phyloP scores from a whole-genome alignment of 2,329 filamentous ascomycete species.

The Biscogniauxia mediterranea region DNA sequence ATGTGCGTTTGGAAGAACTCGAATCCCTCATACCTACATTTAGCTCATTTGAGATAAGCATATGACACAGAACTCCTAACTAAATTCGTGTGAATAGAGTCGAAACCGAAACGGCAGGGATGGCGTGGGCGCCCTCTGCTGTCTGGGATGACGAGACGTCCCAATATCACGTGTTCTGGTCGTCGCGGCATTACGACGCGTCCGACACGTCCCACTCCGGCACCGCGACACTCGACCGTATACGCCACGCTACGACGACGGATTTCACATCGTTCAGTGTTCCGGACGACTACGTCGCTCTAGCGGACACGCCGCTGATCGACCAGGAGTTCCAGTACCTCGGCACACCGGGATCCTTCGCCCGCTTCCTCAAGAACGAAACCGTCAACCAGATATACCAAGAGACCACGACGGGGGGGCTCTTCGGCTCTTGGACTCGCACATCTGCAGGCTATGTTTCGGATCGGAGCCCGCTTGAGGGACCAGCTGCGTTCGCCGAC shows the following conservation, averaged over 20 bases:
- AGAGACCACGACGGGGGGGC: slow-evolving; percentile 42
- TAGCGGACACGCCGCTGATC: slow-evolving; percentile 43
- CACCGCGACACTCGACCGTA: slow-evolving; percentile 37
- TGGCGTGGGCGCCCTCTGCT: slow-evolving; percentile 39
- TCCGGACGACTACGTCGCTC: slow-evolving; percentile 44
- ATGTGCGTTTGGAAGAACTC: slow-evolving; percentile 15
- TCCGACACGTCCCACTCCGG: slow-evolving; percentile 46
- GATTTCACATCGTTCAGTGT: slow-evolving; percentile 49
- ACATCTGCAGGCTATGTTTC: slow-evolving; percentile 35
- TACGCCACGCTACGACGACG: slow-evolving; percentile 49
- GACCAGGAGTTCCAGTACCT: slow-evolving; percentile 48
- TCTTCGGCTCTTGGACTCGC: slow-evolving; percentile 48
- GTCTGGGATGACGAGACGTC: slow-evolving; percentile 35
- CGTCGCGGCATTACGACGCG: slow-evolving; percentile 42
- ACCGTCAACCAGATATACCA: slow-evolving; percentile 47
- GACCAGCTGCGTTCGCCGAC: slow-evolving; percentile 39
- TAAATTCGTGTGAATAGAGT: slow-evolving; percentile 22
- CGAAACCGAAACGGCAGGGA: slow-evolving; percentile 35
- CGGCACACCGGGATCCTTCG: slow-evolving; percentile 39
- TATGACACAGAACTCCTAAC: not conserved
- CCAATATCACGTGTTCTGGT: slow-evolving; percentile 49
- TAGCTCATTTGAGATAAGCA: not conserved
- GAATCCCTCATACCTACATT: not conserved
- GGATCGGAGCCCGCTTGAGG: slow-evolving; percentile 34
- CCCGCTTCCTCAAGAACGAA: slow-evolving; percentile 52